Base-by-base conservation (phyloP, 306 rosid genomes). In the Quercus variabilis region DNA sequence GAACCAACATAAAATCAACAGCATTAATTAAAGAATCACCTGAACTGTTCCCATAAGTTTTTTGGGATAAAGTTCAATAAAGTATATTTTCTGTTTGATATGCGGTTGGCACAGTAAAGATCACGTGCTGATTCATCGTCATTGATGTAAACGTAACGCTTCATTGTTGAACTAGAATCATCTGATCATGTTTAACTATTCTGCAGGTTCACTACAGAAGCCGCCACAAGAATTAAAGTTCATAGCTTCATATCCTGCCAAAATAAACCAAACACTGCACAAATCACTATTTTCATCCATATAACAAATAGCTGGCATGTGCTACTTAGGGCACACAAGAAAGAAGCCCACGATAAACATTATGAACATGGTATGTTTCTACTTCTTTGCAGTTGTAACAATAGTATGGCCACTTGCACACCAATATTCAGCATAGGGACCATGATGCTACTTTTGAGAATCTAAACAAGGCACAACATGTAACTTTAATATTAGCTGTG, bases 1-100 rank as follows among this genome's bases (percentile, higher is more conserved):
- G 43, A 85, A 73, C 49, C 31, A 81, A 76, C 38, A 69, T 75
- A 23, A 51, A 75, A 79, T 69, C 20, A 76, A 68, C 38, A 82
- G 49, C 33, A 70, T 80, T 58, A 70, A 74, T 55, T 63, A 76
- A 84, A 76, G 43, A 72, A 55, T 84, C 82, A 95, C 99, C 99
- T 90, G 94, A 95, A 95, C 80, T 95, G 99, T 81, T 95, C 99
- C 96, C 93, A 88, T 88, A 95, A 81, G 84, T 95, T 95, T 87
- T 95, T 95, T 0, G 99, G 99, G 77, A 95, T 92, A 82, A 95
- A 95, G 86, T 93, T 95, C 76, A 91, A 76, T 49, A 93, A 13
- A 77, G 97, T 95, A 79, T 95, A 95, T 83, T 95, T 95, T 58
- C 93, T 84, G 82, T 95, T 95, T 1, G 99, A 95, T 77, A 95